A percentile compares a stretch with the other conserved stretches of the same genome.
phyloP scores from a whole-genome alignment of 805 yeast genomes.

The Candida rishiriensis region DNA sequence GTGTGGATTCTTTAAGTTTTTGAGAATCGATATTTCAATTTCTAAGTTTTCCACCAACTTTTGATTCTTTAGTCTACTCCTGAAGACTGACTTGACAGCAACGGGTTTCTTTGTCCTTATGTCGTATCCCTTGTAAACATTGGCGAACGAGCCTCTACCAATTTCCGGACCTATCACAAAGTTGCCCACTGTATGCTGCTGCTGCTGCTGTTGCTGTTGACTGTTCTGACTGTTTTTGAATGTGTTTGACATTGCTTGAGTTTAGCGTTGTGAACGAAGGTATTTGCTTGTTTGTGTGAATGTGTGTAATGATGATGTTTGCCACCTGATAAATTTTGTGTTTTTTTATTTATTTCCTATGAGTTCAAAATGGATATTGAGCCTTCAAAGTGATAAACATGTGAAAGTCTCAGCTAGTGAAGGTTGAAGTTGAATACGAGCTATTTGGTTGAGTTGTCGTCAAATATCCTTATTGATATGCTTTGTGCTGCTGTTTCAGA shows the following conservation, averaged over 20 bases:
- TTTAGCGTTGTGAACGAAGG: background rate
- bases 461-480: too few relatives aligned
- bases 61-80: slow-evolving; percentile 77
- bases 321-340: too few relatives aligned
- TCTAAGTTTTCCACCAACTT: slow-evolving; percentile 87
- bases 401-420: too few relatives aligned
- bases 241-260: slow-evolving; percentile 2
- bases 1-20: slow-evolving; percentile 87
- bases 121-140: slow-evolving; percentile 81
- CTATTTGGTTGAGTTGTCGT: too few relatives aligned
- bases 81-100: slow-evolving; percentile 84
- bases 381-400: too few relatives aligned
- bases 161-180: slow-evolving; percentile 75
- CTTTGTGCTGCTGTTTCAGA: too few relatives aligned
- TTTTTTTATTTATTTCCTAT: too few relatives aligned
- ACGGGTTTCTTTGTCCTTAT: slow-evolving; percentile 53
- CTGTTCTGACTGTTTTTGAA: background rate
- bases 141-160: slow-evolving; percentile 95
- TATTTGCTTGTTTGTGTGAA: too few relatives aligned
- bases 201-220: background rate
- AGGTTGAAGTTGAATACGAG: too few relatives aligned
- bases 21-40: slow-evolving; percentile 84
- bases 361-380: too few relatives aligned
- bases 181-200: slow-evolving; percentile 34
- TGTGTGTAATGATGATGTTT: too few relatives aligned